A percentile compares a stretch with the other conserved stretches of the same genome.
Conservation (phyloP, 1,139 yeast species). For the Yamadazyma kanchanaburiensis region DNA sequence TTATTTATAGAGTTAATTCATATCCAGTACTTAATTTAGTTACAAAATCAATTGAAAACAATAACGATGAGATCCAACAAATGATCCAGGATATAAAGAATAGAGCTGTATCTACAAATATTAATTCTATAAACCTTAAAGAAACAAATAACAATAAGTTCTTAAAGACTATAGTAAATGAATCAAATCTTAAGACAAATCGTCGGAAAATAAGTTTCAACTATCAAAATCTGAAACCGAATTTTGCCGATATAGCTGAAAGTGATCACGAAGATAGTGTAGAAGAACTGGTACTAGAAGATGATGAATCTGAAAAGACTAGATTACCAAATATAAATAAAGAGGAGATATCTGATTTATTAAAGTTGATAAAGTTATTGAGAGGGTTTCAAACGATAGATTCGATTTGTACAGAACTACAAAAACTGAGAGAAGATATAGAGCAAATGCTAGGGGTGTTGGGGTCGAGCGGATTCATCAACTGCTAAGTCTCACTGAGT, state of each 20-base stretch:
- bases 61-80: slow-evolving; percentile 25
- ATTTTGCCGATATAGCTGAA: slow-evolving; percentile 7
- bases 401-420: slow-evolving; percentile 67
- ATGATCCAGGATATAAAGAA: slow-evolving; percentile 20
- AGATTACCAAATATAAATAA: slow-evolving; percentile 10
- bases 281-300: slow-evolving; percentile 14
- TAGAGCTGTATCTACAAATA: slow-evolving; percentile 8
- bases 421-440: slow-evolving; percentile 53
- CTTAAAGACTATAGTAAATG: slow-evolving; percentile 26
- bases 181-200: slow-evolving; percentile 23
- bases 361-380: slow-evolving; percentile 41
- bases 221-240: slow-evolving; percentile 12
- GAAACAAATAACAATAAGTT: slow-evolving; percentile 11
- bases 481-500: slow-evolving; percentile 10
- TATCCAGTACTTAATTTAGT: slow-evolving; percentile 59
- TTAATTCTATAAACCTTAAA: slow-evolving; percentile 9
- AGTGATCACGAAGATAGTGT: slow-evolving; percentile 8
- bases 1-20: slow-evolving; percentile 76
- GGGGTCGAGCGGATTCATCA: slow-evolving; percentile 43
- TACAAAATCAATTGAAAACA: slow-evolving; percentile 32
- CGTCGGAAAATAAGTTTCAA: slow-evolving; percentile 36
- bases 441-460: slow-evolving; percentile 44
- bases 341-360: slow-evolving; percentile 28
- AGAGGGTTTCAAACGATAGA: slow-evolving; percentile 65
- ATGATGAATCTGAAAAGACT: slow-evolving; percentile 15